Percentiles rank a stretch among this genome's conserved stretches.
Evolutionary conservation across 2,329 filamentous ascomycete species (phyloP).

Genomic region (Neopestalotiopsis rosae): DNA sequence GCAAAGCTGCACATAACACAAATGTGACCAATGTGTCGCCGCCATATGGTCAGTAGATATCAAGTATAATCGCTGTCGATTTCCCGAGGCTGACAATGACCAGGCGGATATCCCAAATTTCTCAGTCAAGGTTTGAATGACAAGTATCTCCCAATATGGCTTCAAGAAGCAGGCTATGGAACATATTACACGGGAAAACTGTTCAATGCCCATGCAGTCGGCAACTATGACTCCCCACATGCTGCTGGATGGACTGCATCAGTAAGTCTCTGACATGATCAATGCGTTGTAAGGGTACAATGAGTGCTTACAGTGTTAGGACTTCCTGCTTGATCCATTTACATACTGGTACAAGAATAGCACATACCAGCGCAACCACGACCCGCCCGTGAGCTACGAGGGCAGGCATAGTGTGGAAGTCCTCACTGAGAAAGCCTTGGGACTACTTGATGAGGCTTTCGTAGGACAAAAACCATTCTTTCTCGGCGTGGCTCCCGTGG

Average conservation of each 20-base stretch:
- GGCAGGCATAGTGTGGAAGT: conserved; percentile 62
- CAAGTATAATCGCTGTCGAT: conserved; percentile 51
- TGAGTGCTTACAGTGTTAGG: background rate
- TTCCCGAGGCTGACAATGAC: conserved; percentile 10
- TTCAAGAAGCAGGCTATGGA: conserved; percentile 70
- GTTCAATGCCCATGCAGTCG: conserved; percentile 66
- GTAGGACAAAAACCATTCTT: conserved; percentile 60
- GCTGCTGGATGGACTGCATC: conserved; percentile 65
- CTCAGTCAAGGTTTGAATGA: conserved; percentile 68
- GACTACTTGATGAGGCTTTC: conserved; percentile 60
- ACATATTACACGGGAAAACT: conserved; percentile 77
- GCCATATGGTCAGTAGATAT: conserved; percentile 55
- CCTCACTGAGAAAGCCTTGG: conserved; percentile 54
- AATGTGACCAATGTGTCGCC: conserved; percentile 66
- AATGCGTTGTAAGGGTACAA: background rate
- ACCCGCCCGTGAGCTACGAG: conserved; percentile 58
- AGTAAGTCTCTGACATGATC: background rate
- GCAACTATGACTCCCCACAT: conserved; percentile 65
- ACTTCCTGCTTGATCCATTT: conserved; percentile 62
- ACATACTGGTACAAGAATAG: conserved; percentile 70
- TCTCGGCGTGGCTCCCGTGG: conserved; percentile 62
- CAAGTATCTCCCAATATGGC: conserved; percentile 72
- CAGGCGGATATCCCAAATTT: conserved; percentile 70
- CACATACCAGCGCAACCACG: conserved; percentile 61
- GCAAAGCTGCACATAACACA: conserved; percentile 71